A percentile compares a stretch with the other conserved stretches of the same genome.
Evolutionary conservation across 2,329 filamentous ascomycete species (phyloP).

Genomic region (Ophiostoma populinum): DNA sequence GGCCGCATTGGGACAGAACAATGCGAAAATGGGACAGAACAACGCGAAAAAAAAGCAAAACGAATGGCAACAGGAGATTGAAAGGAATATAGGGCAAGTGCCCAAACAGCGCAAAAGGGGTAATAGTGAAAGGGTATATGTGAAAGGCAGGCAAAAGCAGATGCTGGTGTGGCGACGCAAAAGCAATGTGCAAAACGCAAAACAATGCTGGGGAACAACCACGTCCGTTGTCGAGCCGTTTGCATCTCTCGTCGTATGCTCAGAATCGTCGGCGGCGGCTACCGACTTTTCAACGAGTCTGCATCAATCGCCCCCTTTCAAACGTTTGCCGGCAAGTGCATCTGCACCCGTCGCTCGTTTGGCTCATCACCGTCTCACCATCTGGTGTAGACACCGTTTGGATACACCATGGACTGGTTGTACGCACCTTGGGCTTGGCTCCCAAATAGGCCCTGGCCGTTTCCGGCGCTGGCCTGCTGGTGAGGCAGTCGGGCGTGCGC

Average conservation of each 20-base stretch:
- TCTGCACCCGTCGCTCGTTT: background rate
- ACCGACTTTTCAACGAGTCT: too few relatives aligned
- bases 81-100: too few relatives aligned
- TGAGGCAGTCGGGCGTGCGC: slow-evolving; percentile 89
- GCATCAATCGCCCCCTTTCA: too few relatives aligned
- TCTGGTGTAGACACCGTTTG: slow-evolving; percentile 45
- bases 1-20: too few relatives aligned
- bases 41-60: background rate
- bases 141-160: slow-evolving; percentile 1
- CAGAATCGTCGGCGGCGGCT: too few relatives aligned
- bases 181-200: slow-evolving; percentile 2
- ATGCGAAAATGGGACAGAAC: too few relatives aligned
- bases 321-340: too few relatives aligned
- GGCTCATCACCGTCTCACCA: slow-evolving; percentile 34
- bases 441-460: slow-evolving; percentile 78
- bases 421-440: slow-evolving; percentile 91
- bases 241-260: slow-evolving; percentile 4
- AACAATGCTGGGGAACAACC: slow-evolving; percentile 6
- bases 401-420: slow-evolving; percentile 71
- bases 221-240: slow-evolving; percentile 4
- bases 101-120: too few relatives aligned
- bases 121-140: background rate
- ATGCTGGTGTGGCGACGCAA: background rate
- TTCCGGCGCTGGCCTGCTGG: slow-evolving; percentile 63
- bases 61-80: background rate